phyloP scores from a whole-genome alignment of 805 yeast species.

The Ogataea angusta region DNA sequence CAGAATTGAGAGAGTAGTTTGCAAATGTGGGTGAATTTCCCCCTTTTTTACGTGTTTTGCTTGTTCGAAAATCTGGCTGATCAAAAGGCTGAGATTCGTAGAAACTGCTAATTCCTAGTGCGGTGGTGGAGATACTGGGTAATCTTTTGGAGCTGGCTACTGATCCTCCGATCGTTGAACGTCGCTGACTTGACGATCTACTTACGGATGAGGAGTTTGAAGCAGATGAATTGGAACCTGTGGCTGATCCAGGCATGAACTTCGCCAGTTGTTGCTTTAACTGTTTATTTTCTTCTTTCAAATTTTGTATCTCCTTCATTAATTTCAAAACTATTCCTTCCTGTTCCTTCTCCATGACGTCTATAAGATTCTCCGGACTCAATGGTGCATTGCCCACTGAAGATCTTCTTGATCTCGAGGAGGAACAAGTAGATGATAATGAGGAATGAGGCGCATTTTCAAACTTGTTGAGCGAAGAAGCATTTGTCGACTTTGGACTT shows the following conservation, averaged over 20 bases:
- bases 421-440: conserved; percentile 21
- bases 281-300: conserved; percentile 51
- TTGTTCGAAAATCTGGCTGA: conserved; percentile 14
- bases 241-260: conserved; percentile 14
- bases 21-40: conserved; percentile 17
- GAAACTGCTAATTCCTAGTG: conserved; percentile 1
- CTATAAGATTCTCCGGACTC: conserved; percentile 48
- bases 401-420: conserved; percentile 19
- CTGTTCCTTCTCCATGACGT: conserved; percentile 68
- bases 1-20: conserved; percentile 19
- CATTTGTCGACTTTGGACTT: conserved; percentile 13
- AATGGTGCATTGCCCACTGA: conserved; percentile 20
- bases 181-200: conserved; percentile 24
- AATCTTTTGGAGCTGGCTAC: conserved; percentile 24
- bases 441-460: conserved; percentile 21
- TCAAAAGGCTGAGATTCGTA: conserved; percentile 9
- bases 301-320: conserved; percentile 55
- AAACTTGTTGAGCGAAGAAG: conserved; percentile 13
- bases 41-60: conserved; percentile 18
- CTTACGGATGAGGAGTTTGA: conserved; percentile 21
- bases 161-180: conserved; percentile 25
- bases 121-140: conserved; percentile 15
- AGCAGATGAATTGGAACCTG: conserved; percentile 18
- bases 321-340: conserved; percentile 68
- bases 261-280: conserved; percentile 34